Evolutionary conservation across 2,329 filamentous ascomycete genomes (phyloP).

Genomic region (Drechslerella stenobrocha): DNA sequence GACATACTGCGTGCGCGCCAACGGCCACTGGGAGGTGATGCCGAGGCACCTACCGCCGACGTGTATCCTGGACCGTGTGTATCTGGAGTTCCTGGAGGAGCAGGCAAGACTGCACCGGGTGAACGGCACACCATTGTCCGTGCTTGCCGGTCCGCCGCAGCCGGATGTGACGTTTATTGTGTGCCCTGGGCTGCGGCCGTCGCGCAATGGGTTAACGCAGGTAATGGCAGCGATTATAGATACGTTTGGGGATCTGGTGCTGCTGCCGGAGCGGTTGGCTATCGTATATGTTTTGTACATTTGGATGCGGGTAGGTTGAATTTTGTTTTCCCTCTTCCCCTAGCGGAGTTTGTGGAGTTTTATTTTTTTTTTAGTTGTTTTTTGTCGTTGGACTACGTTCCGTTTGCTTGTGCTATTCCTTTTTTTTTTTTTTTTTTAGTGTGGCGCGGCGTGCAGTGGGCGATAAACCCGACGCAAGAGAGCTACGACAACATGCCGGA

Average conservation of each 20-base stretch:
- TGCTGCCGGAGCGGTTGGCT: slow-evolving; percentile 79
- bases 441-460: too few relatives aligned
- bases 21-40: slow-evolving; percentile 48
- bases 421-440: background rate
- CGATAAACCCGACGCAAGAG: slow-evolving; percentile 74
- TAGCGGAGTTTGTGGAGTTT: slow-evolving; percentile 52
- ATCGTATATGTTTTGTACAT: slow-evolving; percentile 86
- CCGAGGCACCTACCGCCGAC: slow-evolving; percentile 61
- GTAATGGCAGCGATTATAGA: slow-evolving; percentile 82
- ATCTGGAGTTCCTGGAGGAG: slow-evolving; percentile 76
- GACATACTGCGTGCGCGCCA: slow-evolving; percentile 38
- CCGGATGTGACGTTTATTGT: slow-evolving; percentile 78
- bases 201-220: slow-evolving; percentile 76
- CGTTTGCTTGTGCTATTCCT: background rate
- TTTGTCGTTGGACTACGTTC: background rate
- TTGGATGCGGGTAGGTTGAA: slow-evolving; percentile 62
- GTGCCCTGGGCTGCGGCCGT: slow-evolving; percentile 67
- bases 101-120: slow-evolving; percentile 67
- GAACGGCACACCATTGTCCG: slow-evolving; percentile 66
- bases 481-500: slow-evolving; percentile 77
- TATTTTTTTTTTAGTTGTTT: background rate
- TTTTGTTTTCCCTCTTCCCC: background rate
- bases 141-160: slow-evolving; percentile 75
- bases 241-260: slow-evolving; percentile 77
- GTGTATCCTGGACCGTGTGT: slow-evolving; percentile 75